A percentile compares a stretch with the other conserved stretches of the same genome.
phyloP scores from a whole-genome alignment of 306 rosid species.

The Hylodesmum podocarpum region DNA sequence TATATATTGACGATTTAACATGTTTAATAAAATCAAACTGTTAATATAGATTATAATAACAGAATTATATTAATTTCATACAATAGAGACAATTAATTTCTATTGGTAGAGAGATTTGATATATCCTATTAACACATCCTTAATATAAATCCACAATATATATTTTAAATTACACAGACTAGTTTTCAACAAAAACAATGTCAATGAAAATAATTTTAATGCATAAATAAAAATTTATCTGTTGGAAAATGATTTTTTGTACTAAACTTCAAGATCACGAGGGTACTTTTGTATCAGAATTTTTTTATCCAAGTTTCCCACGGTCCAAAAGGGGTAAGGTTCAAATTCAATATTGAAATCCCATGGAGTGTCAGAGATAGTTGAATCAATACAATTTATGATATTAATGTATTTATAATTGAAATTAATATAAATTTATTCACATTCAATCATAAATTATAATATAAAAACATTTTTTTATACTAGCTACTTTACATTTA shows the following conservation, averaged over 20 bases:
- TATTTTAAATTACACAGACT: background rate
- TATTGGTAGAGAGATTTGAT: background rate
- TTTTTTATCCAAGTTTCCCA: background rate
- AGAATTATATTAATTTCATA: background rate
- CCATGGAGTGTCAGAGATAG: background rate
- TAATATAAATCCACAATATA: background rate
- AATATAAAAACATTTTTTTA: no score
- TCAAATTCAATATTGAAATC: background rate
- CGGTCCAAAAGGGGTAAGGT: background rate
- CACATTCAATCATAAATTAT: no score
- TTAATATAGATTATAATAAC: background rate
- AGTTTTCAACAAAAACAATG: background rate
- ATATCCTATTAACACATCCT: background rate
- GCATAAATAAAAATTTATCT: background rate
- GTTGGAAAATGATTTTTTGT: no score
- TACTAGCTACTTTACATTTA: no score
- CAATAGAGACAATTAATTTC: background rate
- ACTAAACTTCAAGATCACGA: background rate
- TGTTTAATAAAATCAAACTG: background rate
- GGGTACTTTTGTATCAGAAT: background rate
- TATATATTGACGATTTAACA: background rate
- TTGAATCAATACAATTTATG: background rate
- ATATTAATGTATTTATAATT: background rate
- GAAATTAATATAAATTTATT: no score
- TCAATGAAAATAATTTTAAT: background rate